Conservation (phyloP, 768 basidiomycete species). For the Suillus bovinus region DNA sequence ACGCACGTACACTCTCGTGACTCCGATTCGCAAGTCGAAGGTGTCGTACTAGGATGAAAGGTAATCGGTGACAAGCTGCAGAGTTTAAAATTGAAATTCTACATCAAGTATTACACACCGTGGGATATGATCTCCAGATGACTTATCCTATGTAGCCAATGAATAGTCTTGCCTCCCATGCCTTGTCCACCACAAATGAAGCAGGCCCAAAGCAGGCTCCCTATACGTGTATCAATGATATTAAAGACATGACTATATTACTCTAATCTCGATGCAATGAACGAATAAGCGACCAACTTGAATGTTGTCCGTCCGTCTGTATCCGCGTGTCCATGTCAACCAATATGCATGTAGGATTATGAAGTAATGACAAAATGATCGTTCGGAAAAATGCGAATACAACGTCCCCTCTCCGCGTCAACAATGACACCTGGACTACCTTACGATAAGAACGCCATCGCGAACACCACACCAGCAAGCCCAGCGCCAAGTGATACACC, state of each 20-base stretch:
- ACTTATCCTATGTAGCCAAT: too few relatives aligned
- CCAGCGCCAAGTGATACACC: conserved; percentile 33
- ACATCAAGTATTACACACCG: too few relatives aligned
- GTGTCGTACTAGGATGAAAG: too few relatives aligned
- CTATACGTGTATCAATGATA: background rate
- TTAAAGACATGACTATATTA: background rate
- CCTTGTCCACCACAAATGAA: too few relatives aligned
- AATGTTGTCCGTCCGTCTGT: background rate
- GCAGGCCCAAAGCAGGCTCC: background rate
- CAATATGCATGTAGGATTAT: background rate
- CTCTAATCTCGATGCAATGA: conserved; percentile 4
- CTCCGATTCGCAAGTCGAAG: too few relatives aligned
- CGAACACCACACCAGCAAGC: conserved; percentile 33
- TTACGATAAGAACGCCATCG: conserved; percentile 37
- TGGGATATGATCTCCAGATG: too few relatives aligned
- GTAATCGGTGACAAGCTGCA: too few relatives aligned
- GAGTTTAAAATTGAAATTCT: too few relatives aligned
- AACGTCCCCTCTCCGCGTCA: background rate
- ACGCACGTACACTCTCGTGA: too few relatives aligned
- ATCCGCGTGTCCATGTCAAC: background rate
- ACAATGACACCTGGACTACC: background rate
- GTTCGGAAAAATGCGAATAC: background rate
- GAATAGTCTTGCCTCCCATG: too few relatives aligned
- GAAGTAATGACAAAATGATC: background rate
- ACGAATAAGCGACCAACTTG: background rate